A percentile compares a stretch with the other conserved stretches of the same genome.
These are phyloP conservation scores for Amyloporia xantha DNA, from an alignment of 768 basidiomycete genomes.

Conservation along the genomic window DNA sequence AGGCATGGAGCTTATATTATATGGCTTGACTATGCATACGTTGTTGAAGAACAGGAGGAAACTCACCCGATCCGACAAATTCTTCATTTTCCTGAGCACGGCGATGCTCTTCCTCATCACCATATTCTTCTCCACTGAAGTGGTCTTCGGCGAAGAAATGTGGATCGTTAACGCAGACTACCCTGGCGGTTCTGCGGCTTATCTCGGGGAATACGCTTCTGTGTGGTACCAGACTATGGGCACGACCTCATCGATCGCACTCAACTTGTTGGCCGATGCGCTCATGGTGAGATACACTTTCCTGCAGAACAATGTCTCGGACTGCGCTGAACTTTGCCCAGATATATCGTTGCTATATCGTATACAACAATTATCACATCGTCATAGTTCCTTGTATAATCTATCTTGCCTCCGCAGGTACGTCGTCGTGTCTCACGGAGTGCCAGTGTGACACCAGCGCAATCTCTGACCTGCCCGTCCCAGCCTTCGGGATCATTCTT, in stretches of 20 bases:
- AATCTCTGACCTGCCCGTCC: not conserved
- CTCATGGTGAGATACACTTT: constrained; percentile 28
- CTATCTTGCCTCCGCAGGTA: constrained; percentile 10
- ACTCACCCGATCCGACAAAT: not conserved
- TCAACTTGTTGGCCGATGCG: constrained; percentile 31
- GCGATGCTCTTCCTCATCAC: constrained; percentile 27
- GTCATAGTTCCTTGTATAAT: constrained; percentile 9
- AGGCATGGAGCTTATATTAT: constrained; percentile 24
- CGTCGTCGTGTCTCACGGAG: not conserved
- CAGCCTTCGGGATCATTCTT: constrained; percentile 10
- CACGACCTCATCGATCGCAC: not conserved
- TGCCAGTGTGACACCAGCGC: not conserved
- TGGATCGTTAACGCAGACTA: constrained; percentile 29
- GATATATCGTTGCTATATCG: not conserved
- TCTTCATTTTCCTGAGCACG: constrained; percentile 15
- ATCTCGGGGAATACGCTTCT: constrained; percentile 22
- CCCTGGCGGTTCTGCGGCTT: constrained; percentile 31
- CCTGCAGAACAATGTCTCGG: not conserved
- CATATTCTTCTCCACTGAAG: constrained; percentile 23
- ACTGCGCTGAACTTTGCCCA: not conserved
- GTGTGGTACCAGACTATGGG: constrained; percentile 19
- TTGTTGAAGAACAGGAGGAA: constrained; percentile 5
- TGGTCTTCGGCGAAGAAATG: constrained; percentile 28
- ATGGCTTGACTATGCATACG: constrained; percentile 18
- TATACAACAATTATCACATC: constrained; percentile 3